These are phyloP conservation scores for Lecanoromycetidae sp. DNA, from an alignment of 2,329 filamentous ascomycete genomes.

Conservation along the genomic window DNA sequence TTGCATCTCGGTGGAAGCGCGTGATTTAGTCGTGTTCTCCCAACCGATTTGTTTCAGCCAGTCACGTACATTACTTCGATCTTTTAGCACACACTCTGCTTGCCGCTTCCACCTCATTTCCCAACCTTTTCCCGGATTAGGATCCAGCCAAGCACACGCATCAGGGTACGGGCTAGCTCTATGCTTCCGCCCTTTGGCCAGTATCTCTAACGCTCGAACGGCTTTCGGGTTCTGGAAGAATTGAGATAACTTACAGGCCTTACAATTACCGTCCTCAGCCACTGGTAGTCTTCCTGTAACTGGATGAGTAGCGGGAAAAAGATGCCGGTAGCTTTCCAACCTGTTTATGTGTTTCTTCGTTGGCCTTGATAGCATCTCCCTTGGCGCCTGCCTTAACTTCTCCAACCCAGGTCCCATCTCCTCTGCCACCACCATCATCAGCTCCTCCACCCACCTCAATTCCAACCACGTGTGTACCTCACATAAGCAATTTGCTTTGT, in stretches of 20 bases:
- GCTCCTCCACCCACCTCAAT: background rate
- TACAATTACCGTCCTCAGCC: background rate
- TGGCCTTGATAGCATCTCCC: background rate
- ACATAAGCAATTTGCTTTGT: background rate
- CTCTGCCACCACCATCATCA: background rate
- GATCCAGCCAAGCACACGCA: constrained; percentile 1
- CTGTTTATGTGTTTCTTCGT: background rate
- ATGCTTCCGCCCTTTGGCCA: background rate
- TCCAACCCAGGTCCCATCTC: background rate
- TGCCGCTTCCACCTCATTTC: background rate
- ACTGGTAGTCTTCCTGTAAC: background rate
- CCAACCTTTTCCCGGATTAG: background rate
- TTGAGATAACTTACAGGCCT: background rate
- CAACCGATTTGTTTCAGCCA: background rate
- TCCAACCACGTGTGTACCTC: background rate
- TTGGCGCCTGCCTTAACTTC: background rate
- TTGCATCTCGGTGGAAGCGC: background rate
- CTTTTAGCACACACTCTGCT: background rate
- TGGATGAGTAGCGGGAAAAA: background rate
- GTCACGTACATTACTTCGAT: background rate
- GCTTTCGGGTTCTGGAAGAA: background rate
- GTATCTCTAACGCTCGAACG: background rate
- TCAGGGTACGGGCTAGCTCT: background rate
- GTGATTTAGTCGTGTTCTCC: background rate
- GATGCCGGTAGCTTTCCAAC: background rate